phyloP scores from a whole-genome alignment of 2,329 filamentous ascomycete genomes.

The Epichloe glyceriae region DNA sequence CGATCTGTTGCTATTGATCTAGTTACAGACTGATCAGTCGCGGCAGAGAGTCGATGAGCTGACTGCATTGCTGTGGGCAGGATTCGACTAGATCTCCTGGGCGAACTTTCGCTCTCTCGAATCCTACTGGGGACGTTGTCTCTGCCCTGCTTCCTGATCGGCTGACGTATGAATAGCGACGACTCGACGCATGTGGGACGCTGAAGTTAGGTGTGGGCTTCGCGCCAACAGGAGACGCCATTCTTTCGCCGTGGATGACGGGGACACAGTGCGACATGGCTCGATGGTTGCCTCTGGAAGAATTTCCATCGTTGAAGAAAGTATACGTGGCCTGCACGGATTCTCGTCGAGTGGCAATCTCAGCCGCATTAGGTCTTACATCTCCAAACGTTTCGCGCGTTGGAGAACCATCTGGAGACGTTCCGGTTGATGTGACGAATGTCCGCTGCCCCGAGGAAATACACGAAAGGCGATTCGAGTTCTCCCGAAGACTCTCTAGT shows the following conservation, averaged over 20 bases:
- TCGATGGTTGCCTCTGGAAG: neutral
- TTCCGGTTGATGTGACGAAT: conserved; percentile 43
- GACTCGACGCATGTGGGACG: conserved; percentile 32
- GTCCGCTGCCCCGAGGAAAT: conserved; percentile 50
- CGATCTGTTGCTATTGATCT: conserved; percentile 1
- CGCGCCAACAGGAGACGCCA: conserved; percentile 6
- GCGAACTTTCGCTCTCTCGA: neutral
- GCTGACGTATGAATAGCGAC: conserved; percentile 31
- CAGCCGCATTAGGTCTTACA: conserved; percentile 36
- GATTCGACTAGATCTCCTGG: conserved; percentile 14
- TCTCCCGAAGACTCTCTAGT: conserved; percentile 44
- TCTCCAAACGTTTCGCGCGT: conserved; percentile 27
- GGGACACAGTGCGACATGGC: conserved; percentile 7
- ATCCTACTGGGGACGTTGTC: conserved; percentile 2
- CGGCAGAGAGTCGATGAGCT: conserved; percentile 40
- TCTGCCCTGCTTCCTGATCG: conserved; percentile 11
- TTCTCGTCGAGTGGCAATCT: conserved; percentile 36
- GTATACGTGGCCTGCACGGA: conserved; percentile 36
- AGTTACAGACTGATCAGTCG: conserved; percentile 29
- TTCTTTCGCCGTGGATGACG: conserved; percentile 3
- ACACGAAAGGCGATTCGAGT: conserved; percentile 42
- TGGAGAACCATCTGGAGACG: conserved; percentile 45
- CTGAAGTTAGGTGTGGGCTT: conserved; percentile 38
- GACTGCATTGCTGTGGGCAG: conserved; percentile 35
- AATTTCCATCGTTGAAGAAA: conserved; percentile 22